Base-by-base conservation (phyloP, 2,329 filamentous ascomycete species). In the Aspergillus cejpii region DNA sequence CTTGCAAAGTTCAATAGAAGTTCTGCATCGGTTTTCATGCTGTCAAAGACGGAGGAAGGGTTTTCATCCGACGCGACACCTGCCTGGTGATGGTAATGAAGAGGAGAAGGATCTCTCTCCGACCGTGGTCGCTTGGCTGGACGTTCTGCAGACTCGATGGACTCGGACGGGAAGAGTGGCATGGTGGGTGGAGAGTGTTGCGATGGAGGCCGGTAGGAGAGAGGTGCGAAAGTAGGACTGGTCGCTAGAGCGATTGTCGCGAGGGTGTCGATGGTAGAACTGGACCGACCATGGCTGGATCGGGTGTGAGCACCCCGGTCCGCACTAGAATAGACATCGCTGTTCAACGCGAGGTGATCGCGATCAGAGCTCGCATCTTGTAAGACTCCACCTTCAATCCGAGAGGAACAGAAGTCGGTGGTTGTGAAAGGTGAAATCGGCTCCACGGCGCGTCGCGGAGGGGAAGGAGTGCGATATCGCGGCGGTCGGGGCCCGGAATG, bases 111-210 rank as follows among this genome's bases (percentile, higher is more conserved):
- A 41, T 75, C 65, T 53, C 76, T 69, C 55, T 81, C 79, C 34
- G 80, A 82, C 50, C 79, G 75, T 39, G 77, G 73, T 33, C 80
- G 74, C 62, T 83, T 83, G 15, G 76, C 64, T 3, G 79, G 78
- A 37, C 76, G 71, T 54, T 80, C 63, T 36, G 55, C 48, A 33
- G 59, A 54, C 27, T 62, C 59, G 36, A 52, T 56, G 38, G 55
- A 47, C 39, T 66, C 58, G 40, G 60, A 39, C 33, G 55, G 61
- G 34, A 61, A 65, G 43, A 62, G 47, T 34, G 62, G 50, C 38
- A 57, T 49, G 33, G 56, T 45, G 14, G 53, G 52, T 33, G 44
- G 48, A 36, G 52, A 56, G 33, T 56, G 47, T 36, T 58, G 60
- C 40, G 57, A 61, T 14, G 63, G 56, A 28, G 58, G 59, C 36